Percentiles rank a stretch among this genome's conserved stretches.
Conservation (phyloP, 768 basidiomycete genomes). For the Boletus rufocinnamomeus region DNA sequence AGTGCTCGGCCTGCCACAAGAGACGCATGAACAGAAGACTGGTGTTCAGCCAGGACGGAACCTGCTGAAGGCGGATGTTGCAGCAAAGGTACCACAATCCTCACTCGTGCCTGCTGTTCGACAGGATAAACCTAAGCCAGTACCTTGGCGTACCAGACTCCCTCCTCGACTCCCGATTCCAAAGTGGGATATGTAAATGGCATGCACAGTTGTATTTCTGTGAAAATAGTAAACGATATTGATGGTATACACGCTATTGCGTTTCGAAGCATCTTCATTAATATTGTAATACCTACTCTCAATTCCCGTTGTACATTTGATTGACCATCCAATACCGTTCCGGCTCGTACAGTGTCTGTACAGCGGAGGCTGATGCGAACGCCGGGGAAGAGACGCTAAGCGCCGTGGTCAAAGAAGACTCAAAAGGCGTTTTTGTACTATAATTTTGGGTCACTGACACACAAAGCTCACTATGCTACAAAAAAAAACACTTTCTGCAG, state of each 20-base stretch:
- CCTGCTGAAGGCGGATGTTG: not conserved
- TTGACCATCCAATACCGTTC: not conserved
- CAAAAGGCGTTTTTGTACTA: not conserved
- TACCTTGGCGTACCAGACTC: constrained; percentile 28
- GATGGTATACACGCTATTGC: not conserved
- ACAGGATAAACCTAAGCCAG: constrained; percentile 10
- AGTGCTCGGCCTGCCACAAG: constrained; percentile 2
- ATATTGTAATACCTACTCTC: not conserved
- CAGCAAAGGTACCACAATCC: not conserved
- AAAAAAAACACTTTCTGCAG: no score
- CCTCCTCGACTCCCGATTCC: constrained; percentile 35
- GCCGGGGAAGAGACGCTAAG: not conserved
- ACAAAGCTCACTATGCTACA: not conserved
- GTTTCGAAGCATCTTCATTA: not conserved
- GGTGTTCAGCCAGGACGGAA: not conserved
- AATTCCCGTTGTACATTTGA: not conserved
- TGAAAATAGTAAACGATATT: not conserved
- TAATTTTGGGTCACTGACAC: not conserved
- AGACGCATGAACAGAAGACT: not conserved
- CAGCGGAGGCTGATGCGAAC: constrained; percentile 1
- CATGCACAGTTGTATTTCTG: not conserved
- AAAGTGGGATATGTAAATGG: constrained; percentile 30
- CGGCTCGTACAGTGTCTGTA: not conserved
- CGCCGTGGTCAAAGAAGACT: not conserved
- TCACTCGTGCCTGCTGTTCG: not conserved